Percentiles rank a stretch among this genome's conserved stretches.
These are phyloP conservation scores for Podospora conica DNA, from an alignment of 495 filamentous ascomycete genomes.

Conservation along the genomic window DNA sequence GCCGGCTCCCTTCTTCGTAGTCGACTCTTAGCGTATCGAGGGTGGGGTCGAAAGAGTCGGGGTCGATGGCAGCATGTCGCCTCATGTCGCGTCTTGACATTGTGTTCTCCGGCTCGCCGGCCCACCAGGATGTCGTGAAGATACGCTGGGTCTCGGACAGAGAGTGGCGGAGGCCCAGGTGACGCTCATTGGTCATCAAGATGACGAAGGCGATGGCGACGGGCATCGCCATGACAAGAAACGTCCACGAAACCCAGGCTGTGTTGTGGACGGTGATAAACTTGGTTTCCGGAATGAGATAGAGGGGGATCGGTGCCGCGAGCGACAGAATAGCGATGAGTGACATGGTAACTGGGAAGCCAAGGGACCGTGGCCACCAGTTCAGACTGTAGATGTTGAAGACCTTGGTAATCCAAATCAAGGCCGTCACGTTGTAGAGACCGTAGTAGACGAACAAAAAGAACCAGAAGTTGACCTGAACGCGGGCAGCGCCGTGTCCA, in stretches of 20 bases:
- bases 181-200: slow-evolving; percentile 52
- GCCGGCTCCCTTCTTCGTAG: slow-evolving; percentile 17
- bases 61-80: slow-evolving; percentile 26
- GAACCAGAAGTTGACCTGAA: slow-evolving; percentile 62
- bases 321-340: slow-evolving; percentile 50
- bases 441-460: slow-evolving; percentile 61
- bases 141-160: slow-evolving; percentile 58
- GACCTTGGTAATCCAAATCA: slow-evolving; percentile 62
- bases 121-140: slow-evolving; percentile 57
- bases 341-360: slow-evolving; percentile 52
- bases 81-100: slow-evolving; percentile 29
- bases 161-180: slow-evolving; percentile 47
- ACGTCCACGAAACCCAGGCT: slow-evolving; percentile 58
- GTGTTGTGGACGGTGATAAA: slow-evolving; percentile 52
- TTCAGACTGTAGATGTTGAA: slow-evolving; percentile 63
- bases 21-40: slow-evolving; percentile 24
- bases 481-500: slow-evolving; percentile 53
- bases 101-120: slow-evolving; percentile 42
- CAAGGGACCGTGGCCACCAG: slow-evolving; percentile 56
- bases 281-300: slow-evolving; percentile 42
- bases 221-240: slow-evolving; percentile 58
- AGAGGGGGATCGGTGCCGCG: slow-evolving; percentile 50
- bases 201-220: slow-evolving; percentile 54
- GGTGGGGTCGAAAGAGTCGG: slow-evolving; percentile 25
- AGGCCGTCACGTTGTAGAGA: slow-evolving; percentile 55